Evolutionary conservation across 495 filamentous ascomycete species (phyloP).

Genomic region (Niebla homalea): DNA sequence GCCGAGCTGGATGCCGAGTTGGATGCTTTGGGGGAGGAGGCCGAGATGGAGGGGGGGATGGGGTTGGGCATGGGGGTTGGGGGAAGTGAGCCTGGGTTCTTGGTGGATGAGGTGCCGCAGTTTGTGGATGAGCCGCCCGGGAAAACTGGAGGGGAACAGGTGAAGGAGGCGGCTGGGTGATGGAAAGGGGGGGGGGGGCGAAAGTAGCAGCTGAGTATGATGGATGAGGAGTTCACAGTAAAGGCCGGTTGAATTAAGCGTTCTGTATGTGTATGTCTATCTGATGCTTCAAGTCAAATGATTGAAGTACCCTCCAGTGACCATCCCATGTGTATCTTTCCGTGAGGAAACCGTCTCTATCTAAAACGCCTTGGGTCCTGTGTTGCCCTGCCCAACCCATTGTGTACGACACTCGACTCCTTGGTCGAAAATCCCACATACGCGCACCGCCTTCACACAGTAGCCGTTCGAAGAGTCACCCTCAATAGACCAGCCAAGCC

Average conservation of each 20-base stretch:
- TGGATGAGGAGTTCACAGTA: not conserved
- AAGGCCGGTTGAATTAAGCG: not conserved
- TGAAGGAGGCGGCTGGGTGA: constrained; percentile 63
- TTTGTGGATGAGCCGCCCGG: constrained; percentile 79
- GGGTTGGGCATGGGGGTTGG: constrained; percentile 37
- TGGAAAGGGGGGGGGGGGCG: not conserved
- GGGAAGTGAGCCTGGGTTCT: constrained; percentile 60
- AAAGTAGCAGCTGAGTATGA: no score
- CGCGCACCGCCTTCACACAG: no score
- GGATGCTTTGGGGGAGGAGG: constrained; percentile 85
- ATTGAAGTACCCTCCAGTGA: no score
- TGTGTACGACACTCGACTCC: no score
- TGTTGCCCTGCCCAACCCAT: no score
- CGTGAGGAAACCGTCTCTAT: no score
- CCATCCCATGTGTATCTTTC: no score
- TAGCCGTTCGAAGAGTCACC: no score
- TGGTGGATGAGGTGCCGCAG: constrained; percentile 75
- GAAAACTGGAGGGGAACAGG: constrained; percentile 36
- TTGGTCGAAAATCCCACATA: no score
- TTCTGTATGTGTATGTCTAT: not conserved
- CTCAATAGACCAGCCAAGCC: no score
- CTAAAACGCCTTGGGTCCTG: no score
- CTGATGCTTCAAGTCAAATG: not conserved
- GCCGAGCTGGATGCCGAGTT: constrained; percentile 92
- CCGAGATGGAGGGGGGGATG: constrained; percentile 53